Conservation (phyloP, 2,329 filamentous ascomycete genomes). For the Claviceps fusiformis region DNA sequence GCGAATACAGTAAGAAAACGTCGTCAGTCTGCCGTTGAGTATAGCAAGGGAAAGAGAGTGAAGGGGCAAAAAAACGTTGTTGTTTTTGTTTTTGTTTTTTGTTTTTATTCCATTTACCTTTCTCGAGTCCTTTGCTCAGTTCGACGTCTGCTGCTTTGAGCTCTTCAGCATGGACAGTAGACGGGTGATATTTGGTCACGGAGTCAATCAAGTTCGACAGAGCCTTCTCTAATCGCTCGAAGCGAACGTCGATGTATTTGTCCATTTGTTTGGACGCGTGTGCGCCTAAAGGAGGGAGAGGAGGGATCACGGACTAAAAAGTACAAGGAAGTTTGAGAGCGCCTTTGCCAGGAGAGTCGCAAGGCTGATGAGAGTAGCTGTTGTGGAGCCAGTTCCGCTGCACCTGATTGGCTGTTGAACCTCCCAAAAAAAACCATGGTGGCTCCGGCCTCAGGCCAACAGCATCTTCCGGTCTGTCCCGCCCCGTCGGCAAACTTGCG, state of each 20-base stretch:
- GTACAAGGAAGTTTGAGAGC: neutral
- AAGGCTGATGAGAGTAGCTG: constrained; percentile 1
- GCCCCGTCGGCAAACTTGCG: constrained; percentile 19
- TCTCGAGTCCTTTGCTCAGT: constrained; percentile 50
- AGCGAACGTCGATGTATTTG: constrained; percentile 44
- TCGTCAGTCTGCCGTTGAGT: neutral
- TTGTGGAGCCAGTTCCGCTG: constrained; percentile 8
- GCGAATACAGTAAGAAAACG: neutral
- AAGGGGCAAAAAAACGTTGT: too few species aligned
- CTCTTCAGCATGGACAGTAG: constrained; percentile 50
- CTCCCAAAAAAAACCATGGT: neutral
- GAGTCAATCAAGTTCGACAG: constrained; percentile 62
- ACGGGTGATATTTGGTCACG: constrained; percentile 71
- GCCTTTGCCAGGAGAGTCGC: neutral
- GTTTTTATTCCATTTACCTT: constrained; percentile 31
- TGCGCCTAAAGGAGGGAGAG: neutral
- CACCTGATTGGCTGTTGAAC: constrained; percentile 8
- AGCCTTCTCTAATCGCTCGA: constrained; percentile 53
- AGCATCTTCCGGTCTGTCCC: constrained; percentile 18
- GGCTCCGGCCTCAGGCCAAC: constrained; percentile 18
- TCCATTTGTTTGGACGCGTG: constrained; percentile 36
- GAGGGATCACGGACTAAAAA: neutral
- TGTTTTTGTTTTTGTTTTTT: too few species aligned
- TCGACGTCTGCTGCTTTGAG: constrained; percentile 58
- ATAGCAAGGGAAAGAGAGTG: neutral